These are phyloP conservation scores for Cladosporium sp. DNA, from an alignment of 2,329 filamentous ascomycete genomes.

Conservation along the genomic window DNA sequence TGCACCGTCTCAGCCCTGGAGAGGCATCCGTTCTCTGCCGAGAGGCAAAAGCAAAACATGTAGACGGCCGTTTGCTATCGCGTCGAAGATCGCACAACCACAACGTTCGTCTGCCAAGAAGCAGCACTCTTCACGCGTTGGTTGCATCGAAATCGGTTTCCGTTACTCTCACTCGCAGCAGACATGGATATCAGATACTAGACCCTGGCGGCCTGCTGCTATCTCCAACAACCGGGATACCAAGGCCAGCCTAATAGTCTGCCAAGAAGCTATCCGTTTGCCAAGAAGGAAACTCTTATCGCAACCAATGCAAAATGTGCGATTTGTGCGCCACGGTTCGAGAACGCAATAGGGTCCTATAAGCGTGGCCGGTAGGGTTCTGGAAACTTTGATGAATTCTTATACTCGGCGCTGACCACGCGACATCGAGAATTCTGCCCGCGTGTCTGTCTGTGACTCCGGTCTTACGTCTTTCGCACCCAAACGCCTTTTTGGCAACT, in stretches of 20 bases:
- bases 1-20: not conserved
- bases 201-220: conserved; percentile 1
- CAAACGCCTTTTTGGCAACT: not conserved
- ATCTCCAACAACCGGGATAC: conserved; percentile 7
- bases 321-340: conserved; percentile 1
- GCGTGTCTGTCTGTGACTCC: not conserved
- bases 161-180: not conserved
- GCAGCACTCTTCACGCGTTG: not conserved
- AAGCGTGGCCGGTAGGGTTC: conserved; percentile 8
- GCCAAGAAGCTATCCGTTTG: too few relatives aligned
- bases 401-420: conserved; percentile 8
- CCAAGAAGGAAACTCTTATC: not conserved
- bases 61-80: not conserved
- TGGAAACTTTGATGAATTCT: conserved; percentile 10
- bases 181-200: conserved; percentile 2
- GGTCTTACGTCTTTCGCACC: not conserved
- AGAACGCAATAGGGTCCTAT: not conserved
- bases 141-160: not conserved
- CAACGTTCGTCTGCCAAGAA: not conserved
- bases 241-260: too few relatives aligned
- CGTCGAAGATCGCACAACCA: not conserved
- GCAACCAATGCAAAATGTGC: conserved; percentile 3
- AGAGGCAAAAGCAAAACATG: not conserved
- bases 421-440: conserved; percentile 1
- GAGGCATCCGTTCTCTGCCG: not conserved